Base-by-base conservation (phyloP, 805 yeast genomes). In the Blastobotrys robertii region DNA sequence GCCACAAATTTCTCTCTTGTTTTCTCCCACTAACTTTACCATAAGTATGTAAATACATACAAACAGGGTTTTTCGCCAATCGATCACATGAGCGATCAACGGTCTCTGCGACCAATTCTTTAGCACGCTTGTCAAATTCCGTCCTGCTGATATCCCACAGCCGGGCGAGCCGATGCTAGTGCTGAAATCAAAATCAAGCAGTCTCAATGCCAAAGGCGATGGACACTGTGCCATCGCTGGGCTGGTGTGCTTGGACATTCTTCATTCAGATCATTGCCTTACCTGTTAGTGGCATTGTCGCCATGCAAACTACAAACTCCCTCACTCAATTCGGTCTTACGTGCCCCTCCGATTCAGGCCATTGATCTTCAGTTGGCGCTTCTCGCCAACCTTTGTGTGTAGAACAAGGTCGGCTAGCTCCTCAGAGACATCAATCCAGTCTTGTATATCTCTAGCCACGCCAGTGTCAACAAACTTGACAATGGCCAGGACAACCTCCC, bases 91-190 rank as follows among this genome's bases (percentile, higher is more conserved):
- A 19, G 6, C 25, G 25, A 19, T 19, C 25, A 19, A 6, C 25
- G 25, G 25, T 19, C 25, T 19, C 25, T 19, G 6, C 25, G 25
- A 19, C 25, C 25, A n/a, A 30, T 29, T 39, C 14, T 39, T n/a
- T 50, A 51, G 55, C 55, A 51, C 56, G 56, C 55, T 51, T 51
- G 55, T 51, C 55, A 51, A 51, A 51, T 51, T 51, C 55, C 55
- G 50, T 33, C 45, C 41, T 37, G 40, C 16, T 38, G 29, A 8
- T 14, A 22, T 38, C 42, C n/a, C 29, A 47, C 55, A 34, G 30
- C 43, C 41, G 46, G 39, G 29, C 52, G 56, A 34, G 55, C 56
- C 56, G 56, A 51, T 52, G 56, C 55, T 51, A 52, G 54, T 51
- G 55, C 55, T 51, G 50, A 51, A 44, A 51, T 44, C 42, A 41